Conservation (phyloP, 805 yeast genomes). For the Teunomyces tritomae region DNA sequence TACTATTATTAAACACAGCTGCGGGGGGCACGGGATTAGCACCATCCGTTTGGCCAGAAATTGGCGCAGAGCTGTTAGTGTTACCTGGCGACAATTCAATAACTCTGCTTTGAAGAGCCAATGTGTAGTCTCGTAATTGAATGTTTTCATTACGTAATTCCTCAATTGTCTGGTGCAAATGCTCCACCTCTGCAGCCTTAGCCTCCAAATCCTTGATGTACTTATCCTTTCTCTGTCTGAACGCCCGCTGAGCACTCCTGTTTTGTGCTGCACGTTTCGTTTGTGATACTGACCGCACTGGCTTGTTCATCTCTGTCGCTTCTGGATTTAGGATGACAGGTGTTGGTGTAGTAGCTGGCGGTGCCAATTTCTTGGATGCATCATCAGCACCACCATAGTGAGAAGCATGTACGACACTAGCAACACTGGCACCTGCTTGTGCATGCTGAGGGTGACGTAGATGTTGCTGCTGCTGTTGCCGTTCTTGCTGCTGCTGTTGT, state of each 20-base stretch:
- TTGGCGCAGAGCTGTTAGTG: not conserved
- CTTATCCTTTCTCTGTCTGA: conserved; percentile 78
- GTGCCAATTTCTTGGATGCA: not conserved
- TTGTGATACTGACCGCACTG: conserved; percentile 48
- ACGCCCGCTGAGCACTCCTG: conserved; percentile 88
- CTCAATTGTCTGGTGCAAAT: conserved; percentile 62
- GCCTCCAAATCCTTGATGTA: conserved; percentile 77
- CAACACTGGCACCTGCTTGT: not conserved
- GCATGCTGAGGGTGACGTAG: conserved; percentile 4
- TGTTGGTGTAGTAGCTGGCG: not conserved
- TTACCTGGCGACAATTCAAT: conserved; percentile 41
- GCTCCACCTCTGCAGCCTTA: conserved; percentile 61
- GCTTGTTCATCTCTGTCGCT: not conserved
- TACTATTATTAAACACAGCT: conserved; percentile 8
- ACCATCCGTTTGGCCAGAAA: not conserved
- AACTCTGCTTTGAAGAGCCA: conserved; percentile 65
- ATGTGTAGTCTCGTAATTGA: conserved; percentile 68
- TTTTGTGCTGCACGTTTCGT: conserved; percentile 91
- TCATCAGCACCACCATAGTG: conserved; percentile 2
- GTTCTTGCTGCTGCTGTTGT: conserved; percentile 14
- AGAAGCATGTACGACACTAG: not conserved
- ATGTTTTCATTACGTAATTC: conserved; percentile 67
- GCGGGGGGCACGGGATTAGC: conserved; percentile 10
- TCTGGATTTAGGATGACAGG: conserved; percentile 1
- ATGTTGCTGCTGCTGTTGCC: conserved; percentile 10